A percentile compares a stretch with the other conserved stretches of the same genome.
These are phyloP conservation scores for Populus davidiana DNA, from an alignment of 345 rosid species.

Conservation along the genomic window DNA sequence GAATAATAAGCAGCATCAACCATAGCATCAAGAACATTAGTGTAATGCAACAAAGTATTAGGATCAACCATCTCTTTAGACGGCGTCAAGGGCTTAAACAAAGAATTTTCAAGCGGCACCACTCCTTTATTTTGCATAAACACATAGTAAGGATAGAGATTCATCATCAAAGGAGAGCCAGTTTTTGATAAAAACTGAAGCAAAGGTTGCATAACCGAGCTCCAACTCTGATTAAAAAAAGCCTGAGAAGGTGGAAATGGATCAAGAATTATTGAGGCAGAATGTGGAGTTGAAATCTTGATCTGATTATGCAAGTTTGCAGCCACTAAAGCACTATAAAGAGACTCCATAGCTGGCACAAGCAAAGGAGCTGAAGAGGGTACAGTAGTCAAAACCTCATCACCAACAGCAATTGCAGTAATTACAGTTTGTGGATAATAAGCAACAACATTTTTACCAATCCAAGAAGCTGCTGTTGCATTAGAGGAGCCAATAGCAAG, in stretches of 20 bases:
- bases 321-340: conserved; percentile 84
- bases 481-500: conserved; percentile 91
- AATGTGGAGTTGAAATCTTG: conserved; percentile 91
- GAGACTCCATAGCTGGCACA: conserved; percentile 76
- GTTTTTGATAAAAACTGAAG: conserved; percentile 80
- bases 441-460: conserved; percentile 72
- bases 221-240: conserved; percentile 84
- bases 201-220: conserved; percentile 60
- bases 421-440: conserved; percentile 74
- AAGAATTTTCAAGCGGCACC: conserved; percentile 80
- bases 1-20: conserved; percentile 89
- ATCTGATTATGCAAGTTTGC: conserved; percentile 80
- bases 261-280: conserved; percentile 74
- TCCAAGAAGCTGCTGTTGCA: conserved; percentile 83
- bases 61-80: conserved; percentile 97
- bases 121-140: conserved; percentile 95
- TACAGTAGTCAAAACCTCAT: conserved; percentile 87
- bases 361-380: conserved; percentile 80
- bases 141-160: conserved; percentile 92
- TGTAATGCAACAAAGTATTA: conserved; percentile 88
- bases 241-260: conserved; percentile 95
- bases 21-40: conserved; percentile 93
- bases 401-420: conserved; percentile 77
- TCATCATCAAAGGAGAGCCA: conserved; percentile 90
- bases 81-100: conserved; percentile 88